These are phyloP conservation scores for Ogataea degrootiae DNA, from an alignment of 805 yeast genomes.

Conservation along the genomic window DNA sequence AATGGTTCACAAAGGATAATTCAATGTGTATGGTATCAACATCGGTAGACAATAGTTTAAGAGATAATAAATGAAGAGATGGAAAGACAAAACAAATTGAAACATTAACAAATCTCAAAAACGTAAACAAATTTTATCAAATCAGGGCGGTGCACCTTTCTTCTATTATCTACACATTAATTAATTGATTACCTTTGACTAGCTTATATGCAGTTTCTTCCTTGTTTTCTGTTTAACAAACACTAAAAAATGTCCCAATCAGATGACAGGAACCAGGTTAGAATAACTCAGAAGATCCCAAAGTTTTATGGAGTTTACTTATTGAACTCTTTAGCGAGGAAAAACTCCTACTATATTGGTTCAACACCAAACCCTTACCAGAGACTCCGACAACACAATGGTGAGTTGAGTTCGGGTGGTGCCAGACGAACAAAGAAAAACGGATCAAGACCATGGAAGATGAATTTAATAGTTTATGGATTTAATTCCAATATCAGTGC, in stretches of 20 bases:
- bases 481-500: conserved; percentile 69
- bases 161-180: too few species aligned
- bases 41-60: too few species aligned
- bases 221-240: too few species aligned
- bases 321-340: conserved; percentile 53
- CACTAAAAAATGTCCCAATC: not conserved
- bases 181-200: too few species aligned
- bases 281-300: conserved; percentile 19
- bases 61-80: not conserved
- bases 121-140: not conserved
- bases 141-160: too few species aligned
- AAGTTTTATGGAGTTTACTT: conserved; percentile 68
- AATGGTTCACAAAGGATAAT: too few species aligned
- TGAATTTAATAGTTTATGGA: conserved; percentile 59
- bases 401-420: conserved; percentile 57
- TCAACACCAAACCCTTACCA: conserved; percentile 73
- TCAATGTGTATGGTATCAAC: too few species aligned
- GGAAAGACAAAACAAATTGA: not conserved
- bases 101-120: not conserved
- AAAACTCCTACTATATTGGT: conserved; percentile 66
- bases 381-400: conserved; percentile 76
- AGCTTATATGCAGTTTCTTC: too few species aligned
- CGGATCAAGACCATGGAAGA: conserved; percentile 71
- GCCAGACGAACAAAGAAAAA: conserved; percentile 59
- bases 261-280: not conserved